These are phyloP conservation scores for Megacollybia marginata DNA, from an alignment of 768 basidiomycete species.

Conservation along the genomic window DNA sequence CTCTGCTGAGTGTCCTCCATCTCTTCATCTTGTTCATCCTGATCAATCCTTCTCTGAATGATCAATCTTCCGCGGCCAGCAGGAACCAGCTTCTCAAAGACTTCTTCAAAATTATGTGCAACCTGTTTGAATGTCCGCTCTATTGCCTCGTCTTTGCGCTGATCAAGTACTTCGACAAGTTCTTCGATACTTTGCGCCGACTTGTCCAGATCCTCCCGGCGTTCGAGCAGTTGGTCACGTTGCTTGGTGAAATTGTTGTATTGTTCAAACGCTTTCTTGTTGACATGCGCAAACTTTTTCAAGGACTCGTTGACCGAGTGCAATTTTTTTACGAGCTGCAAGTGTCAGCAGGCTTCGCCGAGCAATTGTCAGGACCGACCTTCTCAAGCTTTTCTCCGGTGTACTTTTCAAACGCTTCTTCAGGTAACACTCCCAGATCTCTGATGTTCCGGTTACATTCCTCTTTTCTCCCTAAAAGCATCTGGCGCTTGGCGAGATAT, in stretches of 20 bases:
- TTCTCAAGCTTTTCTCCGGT: constrained; percentile 81
- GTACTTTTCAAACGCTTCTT: constrained; percentile 97
- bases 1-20: constrained; percentile 67
- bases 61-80: constrained; percentile 87
- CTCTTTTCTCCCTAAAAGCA: constrained; percentile 77
- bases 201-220: constrained; percentile 86
- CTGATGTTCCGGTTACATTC: constrained; percentile 95
- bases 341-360: neutral
- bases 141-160: constrained; percentile 97
- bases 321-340: constrained; percentile 86
- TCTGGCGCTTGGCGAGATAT: constrained; percentile 87
- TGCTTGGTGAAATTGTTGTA: constrained; percentile 98
- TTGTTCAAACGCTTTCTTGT: constrained; percentile 99
- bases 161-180: constrained; percentile 88
- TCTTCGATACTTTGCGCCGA: constrained; percentile 88
- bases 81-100: constrained; percentile 94
- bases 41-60: constrained; percentile 87
- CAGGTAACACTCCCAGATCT: constrained; percentile 92
- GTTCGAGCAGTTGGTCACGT: constrained; percentile 80
- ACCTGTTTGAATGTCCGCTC: constrained; percentile 98
- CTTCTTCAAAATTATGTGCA: constrained; percentile 93
- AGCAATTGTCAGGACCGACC: constrained; percentile 36
- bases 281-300: constrained; percentile 96
- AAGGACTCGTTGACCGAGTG: constrained; percentile 87
- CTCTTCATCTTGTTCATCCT: constrained; percentile 72